These are phyloP conservation scores for Amylocystis lapponica DNA, from an alignment of 768 basidiomycete genomes.

Conservation along the genomic window DNA sequence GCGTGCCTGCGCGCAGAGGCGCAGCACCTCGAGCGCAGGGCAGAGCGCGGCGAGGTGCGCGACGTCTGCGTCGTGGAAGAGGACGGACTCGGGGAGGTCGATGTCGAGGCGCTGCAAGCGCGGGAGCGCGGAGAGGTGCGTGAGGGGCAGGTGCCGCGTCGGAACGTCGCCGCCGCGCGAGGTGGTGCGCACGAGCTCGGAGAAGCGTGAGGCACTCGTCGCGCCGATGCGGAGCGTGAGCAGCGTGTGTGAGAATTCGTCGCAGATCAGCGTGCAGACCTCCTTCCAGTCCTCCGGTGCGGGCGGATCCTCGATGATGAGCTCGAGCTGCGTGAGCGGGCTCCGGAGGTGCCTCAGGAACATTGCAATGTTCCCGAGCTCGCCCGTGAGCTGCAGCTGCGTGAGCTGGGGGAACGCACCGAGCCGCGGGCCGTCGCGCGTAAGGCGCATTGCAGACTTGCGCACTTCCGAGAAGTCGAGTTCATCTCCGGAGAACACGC, in stretches of 20 bases:
- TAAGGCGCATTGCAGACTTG: constrained; percentile 61
- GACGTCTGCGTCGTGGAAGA: constrained; percentile 60
- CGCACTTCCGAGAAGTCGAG: constrained; percentile 71
- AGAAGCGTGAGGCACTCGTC: constrained; percentile 69
- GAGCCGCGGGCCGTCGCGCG: constrained; percentile 50
- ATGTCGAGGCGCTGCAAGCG: constrained; percentile 60
- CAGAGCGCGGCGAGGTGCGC: constrained; percentile 52
- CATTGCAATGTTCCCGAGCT: constrained; percentile 60
- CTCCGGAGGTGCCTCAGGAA: constrained; percentile 68
- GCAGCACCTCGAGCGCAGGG: constrained; percentile 63
- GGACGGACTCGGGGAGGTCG: constrained; percentile 71
- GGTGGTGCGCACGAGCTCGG: constrained; percentile 74
- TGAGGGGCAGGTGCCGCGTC: constrained; percentile 54
- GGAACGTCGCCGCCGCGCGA: constrained; percentile 56
- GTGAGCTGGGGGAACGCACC: constrained; percentile 54
- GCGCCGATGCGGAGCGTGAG: constrained; percentile 58
- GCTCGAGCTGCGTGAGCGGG: constrained; percentile 61
- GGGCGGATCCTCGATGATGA: constrained; percentile 76
- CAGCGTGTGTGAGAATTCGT: constrained; percentile 54
- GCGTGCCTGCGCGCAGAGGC: constrained; percentile 61
- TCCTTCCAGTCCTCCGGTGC: constrained; percentile 73
- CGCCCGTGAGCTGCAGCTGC: constrained; percentile 63
- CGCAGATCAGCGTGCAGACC: constrained; percentile 55
- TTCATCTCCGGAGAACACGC: constrained; percentile 74
- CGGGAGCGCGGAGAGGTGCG: constrained; percentile 48